phyloP scores from a whole-genome alignment of 176 grass and related monocot species.

The Carex cristatella region DNA sequence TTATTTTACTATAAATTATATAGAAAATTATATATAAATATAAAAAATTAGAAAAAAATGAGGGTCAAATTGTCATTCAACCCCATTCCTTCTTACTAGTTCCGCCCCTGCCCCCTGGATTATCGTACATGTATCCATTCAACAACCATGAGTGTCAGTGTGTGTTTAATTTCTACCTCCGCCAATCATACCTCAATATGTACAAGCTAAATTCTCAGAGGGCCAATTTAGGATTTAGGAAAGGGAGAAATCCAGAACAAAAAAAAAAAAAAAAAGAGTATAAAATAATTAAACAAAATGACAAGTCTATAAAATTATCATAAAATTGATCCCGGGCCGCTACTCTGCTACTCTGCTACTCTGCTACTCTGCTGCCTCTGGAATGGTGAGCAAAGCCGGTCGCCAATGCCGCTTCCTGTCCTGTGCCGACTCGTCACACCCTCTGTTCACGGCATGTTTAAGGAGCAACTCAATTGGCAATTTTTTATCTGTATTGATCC shows the following conservation, averaged over 20 bases:
- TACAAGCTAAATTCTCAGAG: not conserved
- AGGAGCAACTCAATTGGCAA: constrained; percentile 10
- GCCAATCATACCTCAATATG: not conserved
- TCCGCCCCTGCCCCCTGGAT: too few species aligned
- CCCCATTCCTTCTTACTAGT: too few species aligned
- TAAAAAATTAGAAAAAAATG: too few species aligned
- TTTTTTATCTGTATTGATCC: not conserved
- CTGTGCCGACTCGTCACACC: not conserved
- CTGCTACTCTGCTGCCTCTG: not conserved
- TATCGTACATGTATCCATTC: too few species aligned
- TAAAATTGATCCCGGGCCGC: not conserved
- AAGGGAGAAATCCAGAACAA: not conserved
- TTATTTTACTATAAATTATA: too few species aligned
- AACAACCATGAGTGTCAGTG: too few species aligned
- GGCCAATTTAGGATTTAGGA: not conserved
- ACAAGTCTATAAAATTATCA: not conserved
- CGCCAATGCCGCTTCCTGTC: not conserved
- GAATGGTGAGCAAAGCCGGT: constrained; percentile 8
- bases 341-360: not conserved
- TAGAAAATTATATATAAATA: too few species aligned
- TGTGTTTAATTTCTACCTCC: not conserved
- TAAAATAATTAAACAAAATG: not conserved
- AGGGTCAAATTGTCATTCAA: too few species aligned
- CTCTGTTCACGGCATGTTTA: not conserved
- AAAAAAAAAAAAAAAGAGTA: not conserved